phyloP scores from a whole-genome alignment of 2,329 filamentous ascomycete genomes.

The Cytospora leucostoma region DNA sequence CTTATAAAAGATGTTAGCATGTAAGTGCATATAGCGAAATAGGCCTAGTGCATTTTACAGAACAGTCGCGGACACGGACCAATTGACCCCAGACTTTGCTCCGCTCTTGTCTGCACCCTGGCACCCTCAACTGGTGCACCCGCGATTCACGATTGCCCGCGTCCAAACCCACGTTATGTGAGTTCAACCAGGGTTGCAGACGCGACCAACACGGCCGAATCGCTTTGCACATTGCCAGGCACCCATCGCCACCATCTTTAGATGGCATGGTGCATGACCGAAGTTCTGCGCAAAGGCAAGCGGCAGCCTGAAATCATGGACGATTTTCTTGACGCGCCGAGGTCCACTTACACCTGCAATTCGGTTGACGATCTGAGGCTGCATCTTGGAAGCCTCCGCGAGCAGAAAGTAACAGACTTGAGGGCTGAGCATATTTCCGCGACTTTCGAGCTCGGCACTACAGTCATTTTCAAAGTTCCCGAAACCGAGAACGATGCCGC shows the following conservation, averaged over 20 bases:
- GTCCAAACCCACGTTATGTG: background rate
- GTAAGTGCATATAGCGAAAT: too few relatives aligned
- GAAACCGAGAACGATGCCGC: slow-evolving; percentile 40
- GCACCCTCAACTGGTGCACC: background rate
- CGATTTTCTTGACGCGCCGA: slow-evolving; percentile 35
- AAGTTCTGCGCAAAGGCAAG: background rate
- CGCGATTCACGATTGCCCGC: background rate
- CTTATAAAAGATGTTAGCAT: too few relatives aligned
- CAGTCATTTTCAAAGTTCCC: slow-evolving; percentile 46
- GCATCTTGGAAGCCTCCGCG: slow-evolving; percentile 45
- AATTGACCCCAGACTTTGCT: background rate
- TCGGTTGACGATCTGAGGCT: slow-evolving; percentile 50
- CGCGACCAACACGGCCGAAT: background rate
- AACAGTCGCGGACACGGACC: too few relatives aligned
- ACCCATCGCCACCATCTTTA: background rate
- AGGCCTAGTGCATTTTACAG: background rate
- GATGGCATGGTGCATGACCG: background rate
- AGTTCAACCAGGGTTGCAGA: background rate
- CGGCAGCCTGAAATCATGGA: slow-evolving; percentile 34
- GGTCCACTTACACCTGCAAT: slow-evolving; percentile 36
- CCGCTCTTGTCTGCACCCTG: background rate
- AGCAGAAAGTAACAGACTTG: slow-evolving; percentile 46
- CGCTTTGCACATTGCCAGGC: background rate
- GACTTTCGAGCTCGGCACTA: slow-evolving; percentile 49
- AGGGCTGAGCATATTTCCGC: slow-evolving; percentile 53